Conservation (phyloP, 441 rosid genomes). For the Arabidopsis lyrata region DNA sequence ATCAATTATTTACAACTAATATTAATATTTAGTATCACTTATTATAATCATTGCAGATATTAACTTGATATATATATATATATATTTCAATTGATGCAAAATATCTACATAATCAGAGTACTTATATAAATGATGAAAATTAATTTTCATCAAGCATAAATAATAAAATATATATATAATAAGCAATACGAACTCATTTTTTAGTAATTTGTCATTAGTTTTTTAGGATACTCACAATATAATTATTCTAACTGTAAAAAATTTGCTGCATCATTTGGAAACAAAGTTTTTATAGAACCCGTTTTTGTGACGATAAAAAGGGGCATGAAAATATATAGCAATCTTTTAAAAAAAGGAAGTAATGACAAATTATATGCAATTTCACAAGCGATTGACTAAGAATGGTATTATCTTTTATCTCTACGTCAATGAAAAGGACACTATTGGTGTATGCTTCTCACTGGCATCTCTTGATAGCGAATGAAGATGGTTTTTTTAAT, state of each 20-base stretch:
- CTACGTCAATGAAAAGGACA: slow-evolving; percentile 20
- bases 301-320: neutral
- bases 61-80: too few relatives aligned
- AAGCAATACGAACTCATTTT: too few relatives aligned
- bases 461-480: neutral
- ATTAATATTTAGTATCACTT: too few relatives aligned
- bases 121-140: too few relatives aligned
- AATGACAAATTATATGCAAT: neutral
- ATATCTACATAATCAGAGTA: too few relatives aligned
- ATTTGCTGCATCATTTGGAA: neutral
- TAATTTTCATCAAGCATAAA: too few relatives aligned
- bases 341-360: neutral
- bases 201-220: too few relatives aligned
- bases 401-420: neutral
- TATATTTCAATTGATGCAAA: too few relatives aligned
- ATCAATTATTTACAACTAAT: too few relatives aligned
- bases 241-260: neutral
- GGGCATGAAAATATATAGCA: neutral
- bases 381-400: neutral
- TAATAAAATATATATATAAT: too few relatives aligned
- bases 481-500: neutral
- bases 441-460: neutral
- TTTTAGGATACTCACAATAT: neutral
- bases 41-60: too few relatives aligned
- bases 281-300: neutral